A percentile compares a stretch with the other conserved stretches of the same genome.
phyloP scores from a whole-genome alignment of 2,329 filamentous ascomycete genomes.

The Colletotrichum nymphaeae region DNA sequence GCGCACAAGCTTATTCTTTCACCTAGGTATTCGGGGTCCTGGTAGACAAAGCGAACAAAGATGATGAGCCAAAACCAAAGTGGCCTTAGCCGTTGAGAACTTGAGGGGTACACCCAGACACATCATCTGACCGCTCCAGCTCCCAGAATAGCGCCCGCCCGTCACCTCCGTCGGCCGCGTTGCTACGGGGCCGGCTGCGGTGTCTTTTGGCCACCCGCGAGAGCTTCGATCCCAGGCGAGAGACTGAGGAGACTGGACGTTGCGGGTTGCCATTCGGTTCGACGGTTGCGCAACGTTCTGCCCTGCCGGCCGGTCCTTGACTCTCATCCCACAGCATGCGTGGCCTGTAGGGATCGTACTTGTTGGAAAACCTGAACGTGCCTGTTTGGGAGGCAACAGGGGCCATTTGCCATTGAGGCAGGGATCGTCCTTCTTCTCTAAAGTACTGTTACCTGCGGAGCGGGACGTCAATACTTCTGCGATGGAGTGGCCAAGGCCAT shows the following conservation, averaged over 20 bases:
- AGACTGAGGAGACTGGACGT: not conserved
- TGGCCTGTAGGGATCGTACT: constrained; percentile 31
- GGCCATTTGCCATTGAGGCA: constrained; percentile 2
- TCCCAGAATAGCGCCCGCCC: constrained; percentile 4
- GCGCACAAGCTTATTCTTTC: constrained; percentile 11
- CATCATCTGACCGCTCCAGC: constrained; percentile 24
- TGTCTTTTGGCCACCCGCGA: not conserved
- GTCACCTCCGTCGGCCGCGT: constrained; percentile 12
- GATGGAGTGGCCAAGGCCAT: not conserved
- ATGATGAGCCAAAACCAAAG: not conserved
- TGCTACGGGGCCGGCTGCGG: not conserved
- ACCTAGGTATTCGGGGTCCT: not conserved
- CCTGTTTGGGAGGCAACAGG: constrained; percentile 26
- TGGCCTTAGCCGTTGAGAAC: not conserved
- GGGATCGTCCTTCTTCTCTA: constrained; percentile 5
- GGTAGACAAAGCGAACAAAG: constrained; percentile 19
- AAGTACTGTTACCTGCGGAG: constrained; percentile 24
- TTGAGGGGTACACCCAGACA: not conserved
- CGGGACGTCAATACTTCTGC: constrained; percentile 21
- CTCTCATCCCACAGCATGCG: constrained; percentile 17
- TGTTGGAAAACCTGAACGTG: constrained; percentile 13
- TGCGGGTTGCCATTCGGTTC: not conserved
- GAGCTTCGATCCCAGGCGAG: constrained; percentile 13
- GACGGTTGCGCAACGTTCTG: not conserved
- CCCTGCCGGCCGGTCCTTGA: not conserved